Base-by-base conservation (phyloP, 2,329 filamentous ascomycete species). In the Ophiostoma perfectum region DNA sequence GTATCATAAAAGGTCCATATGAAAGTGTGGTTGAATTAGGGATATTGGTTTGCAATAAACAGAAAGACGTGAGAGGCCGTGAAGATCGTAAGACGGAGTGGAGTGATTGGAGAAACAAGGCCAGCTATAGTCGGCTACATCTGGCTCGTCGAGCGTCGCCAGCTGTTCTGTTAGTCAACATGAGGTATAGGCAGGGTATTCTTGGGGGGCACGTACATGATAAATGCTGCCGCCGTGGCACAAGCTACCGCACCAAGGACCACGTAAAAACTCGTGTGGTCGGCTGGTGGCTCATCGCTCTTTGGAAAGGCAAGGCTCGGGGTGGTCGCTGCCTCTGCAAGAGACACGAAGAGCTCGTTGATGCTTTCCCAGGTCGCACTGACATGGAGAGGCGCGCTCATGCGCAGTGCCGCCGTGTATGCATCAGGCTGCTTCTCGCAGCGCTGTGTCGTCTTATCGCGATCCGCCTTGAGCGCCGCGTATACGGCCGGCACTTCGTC, bases 371-470 rank as follows among this genome's bases (percentile, higher is more conserved):
- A 99, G 6, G 90, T 95, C 42, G 95, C 93, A 75, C 92, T 97
- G 67, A 97, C 95, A 79, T 99, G 96, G 55, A 98, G 81, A 5
- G 95, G 95, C 2, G 93, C 89, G 68, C 90, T 88, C 91, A 98
- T 96, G 76, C 91, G 93, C 73, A 96, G 81, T 49, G 85, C 84
- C 66, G 89, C 87, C 0, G 93, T 96, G 78, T 97, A 97, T 72
- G 93, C 89, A 76, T 99, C 95, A 1, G 95, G 95, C 78, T 97
- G 94, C 71, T 90, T 81, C 77, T 97, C 92, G 70, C 91, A 90
- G 70, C 95, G 86, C 79, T 99, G 95, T n/a, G 93, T 97, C 3
- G 94, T 96, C 78, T 97, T 96, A 78, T 99, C 95, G 73, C 90
- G 88, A 78, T 99, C 95, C 2, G 95, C 95, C 78, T 99, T 99